Percentiles rank a stretch among this genome's conserved stretches.
These are phyloP conservation scores for Cytospora leucostoma DNA, from an alignment of 2,329 filamentous ascomycete genomes.

Conservation along the genomic window DNA sequence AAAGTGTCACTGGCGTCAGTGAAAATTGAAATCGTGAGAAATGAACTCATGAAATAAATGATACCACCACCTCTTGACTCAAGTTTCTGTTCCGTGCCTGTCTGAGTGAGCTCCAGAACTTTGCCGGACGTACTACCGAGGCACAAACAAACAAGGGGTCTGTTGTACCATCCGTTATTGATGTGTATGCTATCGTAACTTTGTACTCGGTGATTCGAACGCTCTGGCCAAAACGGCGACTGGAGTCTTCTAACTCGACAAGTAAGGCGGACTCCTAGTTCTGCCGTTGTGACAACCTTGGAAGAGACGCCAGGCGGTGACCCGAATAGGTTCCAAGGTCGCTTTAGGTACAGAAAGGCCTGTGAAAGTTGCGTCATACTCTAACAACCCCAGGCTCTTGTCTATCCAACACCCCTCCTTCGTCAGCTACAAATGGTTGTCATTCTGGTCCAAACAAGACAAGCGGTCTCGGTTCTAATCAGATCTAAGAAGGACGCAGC, in stretches of 20 bases:
- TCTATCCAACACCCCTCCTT: conserved; percentile 7
- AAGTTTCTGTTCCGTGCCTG: neutral
- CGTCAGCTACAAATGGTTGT: conserved; percentile 11
- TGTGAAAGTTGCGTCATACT: conserved; percentile 20
- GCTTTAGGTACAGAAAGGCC: neutral
- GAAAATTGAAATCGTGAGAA: conserved; percentile 22
- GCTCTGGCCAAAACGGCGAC: too few species aligned
- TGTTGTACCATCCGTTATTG: too few species aligned
- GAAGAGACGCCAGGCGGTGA: neutral
- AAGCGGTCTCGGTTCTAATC: conserved; percentile 1
- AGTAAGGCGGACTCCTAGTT: too few species aligned
- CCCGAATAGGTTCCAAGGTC: neutral
- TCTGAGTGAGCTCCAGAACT: neutral
- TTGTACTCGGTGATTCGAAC: too few species aligned
- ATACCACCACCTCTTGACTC: conserved; percentile 18
- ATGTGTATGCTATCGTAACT: too few species aligned
- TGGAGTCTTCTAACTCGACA: too few species aligned
- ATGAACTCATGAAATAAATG: conserved; percentile 21
- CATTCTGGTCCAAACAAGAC: neutral
- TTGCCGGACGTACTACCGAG: neutral
- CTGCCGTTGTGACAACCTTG: too few species aligned
- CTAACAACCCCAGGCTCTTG: neutral
- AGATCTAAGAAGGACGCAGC: neutral
- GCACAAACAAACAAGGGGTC: neutral
- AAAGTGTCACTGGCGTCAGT: conserved; percentile 21